phyloP scores from a whole-genome alignment of 371 early-diverging fungal species.

The Mucor piriformis region DNA sequence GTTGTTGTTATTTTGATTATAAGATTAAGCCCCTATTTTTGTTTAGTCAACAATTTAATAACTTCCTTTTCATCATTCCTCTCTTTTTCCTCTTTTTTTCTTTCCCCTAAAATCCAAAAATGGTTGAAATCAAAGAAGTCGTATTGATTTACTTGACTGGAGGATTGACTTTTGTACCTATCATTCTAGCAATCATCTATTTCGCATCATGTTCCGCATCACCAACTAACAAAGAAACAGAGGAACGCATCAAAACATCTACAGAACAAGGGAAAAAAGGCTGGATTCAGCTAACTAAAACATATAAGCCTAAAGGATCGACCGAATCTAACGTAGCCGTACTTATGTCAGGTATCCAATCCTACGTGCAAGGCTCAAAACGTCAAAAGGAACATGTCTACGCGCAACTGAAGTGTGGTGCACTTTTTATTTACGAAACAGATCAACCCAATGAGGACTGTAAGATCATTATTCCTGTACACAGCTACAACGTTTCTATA shows the following conservation, averaged over 20 bases:
- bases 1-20: background rate
- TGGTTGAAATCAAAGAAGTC: conserved; percentile 22
- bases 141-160: conserved; percentile 34
- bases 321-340: conserved; percentile 11
- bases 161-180: conserved; percentile 40
- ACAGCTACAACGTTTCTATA: conserved; percentile 68
- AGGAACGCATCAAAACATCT: conserved; percentile 1
- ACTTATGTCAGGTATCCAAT: conserved; percentile 31
- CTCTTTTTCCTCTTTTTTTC: conserved; percentile 1
- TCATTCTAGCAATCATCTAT: conserved; percentile 18
- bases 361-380: conserved; percentile 25
- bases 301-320: conserved; percentile 16
- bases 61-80: conserved; percentile 7
- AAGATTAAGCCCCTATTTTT: background rate
- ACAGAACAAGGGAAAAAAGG: conserved; percentile 33
- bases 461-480: conserved; percentile 71
- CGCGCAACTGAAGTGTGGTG: conserved; percentile 78
- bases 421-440: conserved; percentile 80
- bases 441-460: conserved; percentile 69
- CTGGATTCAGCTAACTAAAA: conserved; percentile 40
- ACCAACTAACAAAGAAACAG: background rate
- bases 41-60: conserved; percentile 3
- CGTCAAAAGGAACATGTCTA: conserved; percentile 52
- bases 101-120: background rate
- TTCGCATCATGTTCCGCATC: background rate